Base-by-base conservation (phyloP, 148 eudicot genomes). In the Rhododendron vialii region DNA sequence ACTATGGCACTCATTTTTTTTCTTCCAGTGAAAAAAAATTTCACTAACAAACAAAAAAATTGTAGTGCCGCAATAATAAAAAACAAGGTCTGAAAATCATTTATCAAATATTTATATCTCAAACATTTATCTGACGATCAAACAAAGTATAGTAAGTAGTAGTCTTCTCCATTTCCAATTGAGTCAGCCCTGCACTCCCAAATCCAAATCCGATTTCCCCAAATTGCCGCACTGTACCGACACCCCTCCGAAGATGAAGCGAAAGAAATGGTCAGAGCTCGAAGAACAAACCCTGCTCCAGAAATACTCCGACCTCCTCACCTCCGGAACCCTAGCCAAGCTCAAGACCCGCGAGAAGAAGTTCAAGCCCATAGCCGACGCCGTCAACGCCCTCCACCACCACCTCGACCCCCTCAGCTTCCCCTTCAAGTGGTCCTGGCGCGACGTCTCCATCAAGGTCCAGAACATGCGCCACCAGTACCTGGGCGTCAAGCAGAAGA, bases 381-480 rank as follows among this genome's bases (percentile, higher is more conserved):
- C 93, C 86, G 92, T 96, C 59, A 96, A 94, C 84, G 53, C 93
- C 83, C 57, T 90, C 24, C 96, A 96, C 85, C 96, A 95, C 85
- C 91, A 90, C 41, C 90, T 55, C 4, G 95, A 94, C 84, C 95
- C 96, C 8, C 7, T 88, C 82, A 87, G 61, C 59, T 95, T 89
- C 89, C 99, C 98, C 43, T 96, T 95, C 90, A 90, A 89, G 85
- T 96, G 98, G 98, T 88, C 95, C 7, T 96, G 99, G 99, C 93
- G 98, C 4, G 99, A 96, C 81, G 96, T 96, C 0, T 96, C 99
- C 2, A 94, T 95, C 85, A 96, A 96, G 86, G 94, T 96, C 24
- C 99, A 96, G 85, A 96, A 96, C 89, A 96, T 96, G 99, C 90
- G 99, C 81, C 98, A 96, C 80, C 99, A 95, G 89, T 96, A 95